Evolutionary conservation across 2,329 filamentous ascomycete genomes (phyloP).

Genomic region (Colletotrichum eleusines): DNA sequence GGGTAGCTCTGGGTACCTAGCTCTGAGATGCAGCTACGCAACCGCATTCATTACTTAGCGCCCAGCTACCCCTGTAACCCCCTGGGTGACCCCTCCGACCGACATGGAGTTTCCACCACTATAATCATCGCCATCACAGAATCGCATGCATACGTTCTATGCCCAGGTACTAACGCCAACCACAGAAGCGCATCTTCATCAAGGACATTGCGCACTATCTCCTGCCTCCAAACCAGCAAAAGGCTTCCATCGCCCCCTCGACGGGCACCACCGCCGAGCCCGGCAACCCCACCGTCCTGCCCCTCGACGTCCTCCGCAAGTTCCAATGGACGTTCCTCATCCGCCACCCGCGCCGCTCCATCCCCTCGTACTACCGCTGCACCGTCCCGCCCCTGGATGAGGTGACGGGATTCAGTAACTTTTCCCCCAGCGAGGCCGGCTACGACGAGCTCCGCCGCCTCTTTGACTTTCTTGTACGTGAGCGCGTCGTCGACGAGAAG

Average conservation of each 20-base stretch:
- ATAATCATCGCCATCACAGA: background rate
- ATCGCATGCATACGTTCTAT: background rate
- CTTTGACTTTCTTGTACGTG: conserved; percentile 84
- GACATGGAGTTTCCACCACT: background rate
- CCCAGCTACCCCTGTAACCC: conserved; percentile 9
- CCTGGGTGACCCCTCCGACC: background rate
- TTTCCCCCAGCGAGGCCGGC: conserved; percentile 89
- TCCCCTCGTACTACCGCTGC: conserved; percentile 95
- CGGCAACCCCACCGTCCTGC: conserved; percentile 88
- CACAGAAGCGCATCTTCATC: conserved; percentile 92
- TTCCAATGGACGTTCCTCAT: conserved; percentile 98
- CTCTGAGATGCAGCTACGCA: conserved; percentile 26
- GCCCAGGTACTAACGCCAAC: conserved; percentile 37
- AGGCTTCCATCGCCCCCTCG: conserved; percentile 82
- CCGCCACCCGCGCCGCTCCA: conserved; percentile 90
- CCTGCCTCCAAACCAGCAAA: conserved; percentile 77
- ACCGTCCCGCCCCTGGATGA: conserved; percentile 87
- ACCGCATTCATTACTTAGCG: conserved; percentile 9
- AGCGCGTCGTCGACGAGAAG: conserved; percentile 77
- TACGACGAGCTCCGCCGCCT: conserved; percentile 88
- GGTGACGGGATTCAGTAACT: conserved; percentile 86
- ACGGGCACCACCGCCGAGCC: conserved; percentile 74
- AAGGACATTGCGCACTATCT: conserved; percentile 98
- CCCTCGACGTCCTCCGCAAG: conserved; percentile 76
- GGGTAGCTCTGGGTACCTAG: too few species aligned